These are phyloP conservation scores for Aspergillus indologenus DNA, from an alignment of 495 filamentous ascomycete species.

Conservation along the genomic window DNA sequence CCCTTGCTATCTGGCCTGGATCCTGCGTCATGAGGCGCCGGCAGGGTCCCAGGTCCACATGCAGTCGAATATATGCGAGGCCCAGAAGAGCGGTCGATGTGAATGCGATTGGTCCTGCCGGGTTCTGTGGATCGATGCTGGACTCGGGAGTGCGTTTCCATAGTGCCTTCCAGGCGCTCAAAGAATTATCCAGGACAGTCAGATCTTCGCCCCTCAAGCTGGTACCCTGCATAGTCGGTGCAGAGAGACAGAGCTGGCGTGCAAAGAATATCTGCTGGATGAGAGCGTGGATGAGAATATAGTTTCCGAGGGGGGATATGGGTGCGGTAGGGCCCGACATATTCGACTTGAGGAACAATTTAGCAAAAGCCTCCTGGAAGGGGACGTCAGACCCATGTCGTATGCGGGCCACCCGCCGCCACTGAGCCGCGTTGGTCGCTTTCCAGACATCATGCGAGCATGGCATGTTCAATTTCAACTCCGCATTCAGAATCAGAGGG, in stretches of 20 bases:
- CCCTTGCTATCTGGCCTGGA: slow-evolving; percentile 41
- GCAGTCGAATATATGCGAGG: slow-evolving; percentile 51
- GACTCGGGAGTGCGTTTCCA: slow-evolving; percentile 54
- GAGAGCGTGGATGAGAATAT: slow-evolving; percentile 52
- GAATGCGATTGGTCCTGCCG: slow-evolving; percentile 52
- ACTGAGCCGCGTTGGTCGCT: slow-evolving; percentile 43
- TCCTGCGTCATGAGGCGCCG: slow-evolving; percentile 49
- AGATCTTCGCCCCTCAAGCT: slow-evolving; percentile 47
- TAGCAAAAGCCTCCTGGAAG: slow-evolving; percentile 50
- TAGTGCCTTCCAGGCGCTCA: slow-evolving; percentile 49
- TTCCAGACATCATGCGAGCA: slow-evolving; percentile 52
- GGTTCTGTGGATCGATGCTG: slow-evolving; percentile 51
- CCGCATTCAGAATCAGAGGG: slow-evolving; percentile 48
- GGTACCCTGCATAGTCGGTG: slow-evolving; percentile 41
- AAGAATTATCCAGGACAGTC: slow-evolving; percentile 39
- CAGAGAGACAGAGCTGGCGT: slow-evolving; percentile 46
- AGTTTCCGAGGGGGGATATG: slow-evolving; percentile 52
- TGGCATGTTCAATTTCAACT: slow-evolving; percentile 50
- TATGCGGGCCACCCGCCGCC: slow-evolving; percentile 39
- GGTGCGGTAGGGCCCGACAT: slow-evolving; percentile 48
- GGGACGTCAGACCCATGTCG: slow-evolving; percentile 37
- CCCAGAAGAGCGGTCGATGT: slow-evolving; percentile 54
- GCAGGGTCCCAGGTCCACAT: slow-evolving; percentile 46
- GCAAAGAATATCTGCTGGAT: slow-evolving; percentile 54
- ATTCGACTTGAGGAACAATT: slow-evolving; percentile 41